These are phyloP conservation scores for Colletotrichum sublineola DNA, from an alignment of 2,329 filamentous ascomycete species.

Conservation along the genomic window DNA sequence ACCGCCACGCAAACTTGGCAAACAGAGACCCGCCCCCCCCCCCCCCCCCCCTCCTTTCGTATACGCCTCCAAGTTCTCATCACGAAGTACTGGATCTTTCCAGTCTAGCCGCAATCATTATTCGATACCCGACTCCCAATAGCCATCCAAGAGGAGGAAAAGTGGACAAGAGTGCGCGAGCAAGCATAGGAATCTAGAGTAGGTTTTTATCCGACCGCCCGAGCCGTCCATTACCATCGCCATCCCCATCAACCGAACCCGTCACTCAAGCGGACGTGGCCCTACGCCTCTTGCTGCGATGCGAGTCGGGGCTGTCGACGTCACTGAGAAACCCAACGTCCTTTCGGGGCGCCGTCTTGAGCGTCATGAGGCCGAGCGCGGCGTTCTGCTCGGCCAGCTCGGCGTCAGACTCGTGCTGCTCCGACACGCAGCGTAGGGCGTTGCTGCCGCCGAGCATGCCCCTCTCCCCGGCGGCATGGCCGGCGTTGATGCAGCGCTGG, in stretches of 20 bases:
- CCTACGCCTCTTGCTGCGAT: constrained; percentile 57
- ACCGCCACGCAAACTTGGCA: neutral
- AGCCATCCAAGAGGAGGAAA: neutral
- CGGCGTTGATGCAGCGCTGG: constrained; percentile 42
- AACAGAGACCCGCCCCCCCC: neutral
- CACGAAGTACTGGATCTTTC: constrained; percentile 13
- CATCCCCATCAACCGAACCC: neutral
- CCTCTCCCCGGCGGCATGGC: constrained; percentile 44
- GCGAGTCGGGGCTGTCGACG: constrained; percentile 46
- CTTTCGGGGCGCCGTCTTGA: constrained; percentile 50
- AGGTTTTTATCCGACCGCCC: neutral
- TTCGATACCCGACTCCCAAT: constrained; percentile 23
- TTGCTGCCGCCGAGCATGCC: constrained; percentile 43
- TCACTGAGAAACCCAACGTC: constrained; percentile 38
- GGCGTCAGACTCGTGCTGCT: constrained; percentile 33
- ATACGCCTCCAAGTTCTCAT: neutral
- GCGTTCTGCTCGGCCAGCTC: constrained; percentile 59
- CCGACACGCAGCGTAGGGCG: constrained; percentile 28
- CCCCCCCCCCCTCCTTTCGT: neutral
- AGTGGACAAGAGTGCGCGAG: constrained; percentile 32
- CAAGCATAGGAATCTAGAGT: constrained; percentile 29
- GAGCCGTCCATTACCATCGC: neutral
- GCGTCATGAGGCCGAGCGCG: constrained; percentile 62
- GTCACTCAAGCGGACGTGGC: constrained; percentile 54
- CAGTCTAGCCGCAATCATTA: constrained; percentile 16